phyloP scores from a whole-genome alignment of 2,329 filamentous ascomycete genomes.

The Colletotrichum sp. region DNA sequence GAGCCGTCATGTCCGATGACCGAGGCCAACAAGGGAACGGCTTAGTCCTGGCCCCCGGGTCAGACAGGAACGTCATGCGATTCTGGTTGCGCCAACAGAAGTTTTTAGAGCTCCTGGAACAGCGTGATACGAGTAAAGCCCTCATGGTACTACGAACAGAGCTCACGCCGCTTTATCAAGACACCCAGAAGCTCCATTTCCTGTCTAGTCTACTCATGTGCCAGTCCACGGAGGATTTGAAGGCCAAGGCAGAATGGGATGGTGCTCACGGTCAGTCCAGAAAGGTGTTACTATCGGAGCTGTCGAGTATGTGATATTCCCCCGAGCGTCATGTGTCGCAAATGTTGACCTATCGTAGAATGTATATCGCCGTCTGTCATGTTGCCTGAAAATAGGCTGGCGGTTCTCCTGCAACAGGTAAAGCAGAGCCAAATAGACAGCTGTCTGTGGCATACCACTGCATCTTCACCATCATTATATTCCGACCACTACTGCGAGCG shows the following conservation, averaged over 20 bases:
- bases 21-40: constrained; percentile 52
- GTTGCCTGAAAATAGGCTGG: constrained; percentile 91
- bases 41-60: constrained; percentile 75
- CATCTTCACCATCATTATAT: constrained; percentile 81
- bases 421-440: constrained; percentile 83
- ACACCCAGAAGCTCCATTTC: constrained; percentile 77
- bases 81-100: constrained; percentile 94
- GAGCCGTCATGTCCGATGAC: constrained; percentile 39
- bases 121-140: constrained; percentile 73
- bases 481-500: constrained; percentile 85
- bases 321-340: background rate
- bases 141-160: constrained; percentile 86
- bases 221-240: constrained; percentile 76
- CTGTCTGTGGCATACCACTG: constrained; percentile 89
- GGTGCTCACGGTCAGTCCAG: constrained; percentile 79
- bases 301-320: constrained; percentile 71
- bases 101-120: constrained; percentile 88
- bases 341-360: constrained; percentile 51
- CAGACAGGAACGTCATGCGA: constrained; percentile 79
- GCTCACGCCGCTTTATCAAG: constrained; percentile 83
- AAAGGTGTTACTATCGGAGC: constrained; percentile 74
- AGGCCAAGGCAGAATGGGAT: constrained; percentile 81
- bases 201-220: constrained; percentile 94
- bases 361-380: constrained; percentile 96
- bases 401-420: constrained; percentile 79